Conservation (phyloP, 2,329 filamentous ascomycete genomes). For the Pyrenochaeta sp. region DNA sequence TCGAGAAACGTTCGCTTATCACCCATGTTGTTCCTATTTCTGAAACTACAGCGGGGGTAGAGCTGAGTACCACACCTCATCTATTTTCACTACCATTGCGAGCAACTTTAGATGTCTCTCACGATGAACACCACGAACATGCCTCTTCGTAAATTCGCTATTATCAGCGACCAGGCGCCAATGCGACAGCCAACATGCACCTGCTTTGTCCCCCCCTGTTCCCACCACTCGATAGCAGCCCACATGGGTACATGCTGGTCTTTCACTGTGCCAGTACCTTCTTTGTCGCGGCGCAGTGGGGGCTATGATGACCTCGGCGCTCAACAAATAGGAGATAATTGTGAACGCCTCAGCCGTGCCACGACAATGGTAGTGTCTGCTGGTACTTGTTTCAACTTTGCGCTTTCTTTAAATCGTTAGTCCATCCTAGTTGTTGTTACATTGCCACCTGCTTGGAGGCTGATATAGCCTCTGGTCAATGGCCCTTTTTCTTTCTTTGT, state of each 20-base stretch:
- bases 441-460: constrained; percentile 6
- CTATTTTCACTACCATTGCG: constrained; percentile 5
- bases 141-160: not conserved
- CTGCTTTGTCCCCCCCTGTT: not conserved
- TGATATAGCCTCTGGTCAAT: not conserved
- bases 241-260: not conserved
- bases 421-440: constrained; percentile 6
- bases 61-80: not conserved
- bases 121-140: not conserved
- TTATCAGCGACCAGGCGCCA: not conserved
- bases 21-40: constrained; percentile 12
- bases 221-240: not conserved
- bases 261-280: not conserved
- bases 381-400: constrained; percentile 11
- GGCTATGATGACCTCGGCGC: constrained; percentile 1
- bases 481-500: constrained; percentile 9
- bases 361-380: not conserved
- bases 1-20: constrained; percentile 3
- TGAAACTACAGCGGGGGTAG: not conserved
- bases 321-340: constrained; percentile 12
- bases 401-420: constrained; percentile 7
- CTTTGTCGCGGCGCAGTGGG: constrained; percentile 12
- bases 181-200: not conserved
- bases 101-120: too few species aligned
- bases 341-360: constrained; percentile 14